A percentile compares a stretch with the other conserved stretches of the same genome.
Evolutionary conservation across 192 early-diverging fungal species (phyloP).

Genomic region (Gaertneriomyces semiglobifer): DNA sequence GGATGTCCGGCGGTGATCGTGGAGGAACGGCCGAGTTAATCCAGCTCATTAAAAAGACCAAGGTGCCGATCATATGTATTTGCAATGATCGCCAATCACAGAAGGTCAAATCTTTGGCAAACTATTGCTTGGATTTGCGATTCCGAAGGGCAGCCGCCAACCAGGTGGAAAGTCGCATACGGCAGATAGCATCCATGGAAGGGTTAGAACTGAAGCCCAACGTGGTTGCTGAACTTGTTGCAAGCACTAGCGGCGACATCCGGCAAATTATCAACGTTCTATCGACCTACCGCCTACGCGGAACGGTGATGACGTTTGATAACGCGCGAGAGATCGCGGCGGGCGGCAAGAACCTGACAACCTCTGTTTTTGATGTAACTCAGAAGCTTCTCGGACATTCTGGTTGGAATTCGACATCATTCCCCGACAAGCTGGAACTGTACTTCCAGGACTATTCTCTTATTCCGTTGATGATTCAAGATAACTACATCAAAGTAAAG

Average conservation of each 20-base stretch:
- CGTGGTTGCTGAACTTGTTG: slow-evolving; percentile 76
- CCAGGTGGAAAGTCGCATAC: slow-evolving; percentile 70
- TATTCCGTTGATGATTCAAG: slow-evolving; percentile 88
- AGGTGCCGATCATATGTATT: slow-evolving; percentile 94
- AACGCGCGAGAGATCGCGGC: slow-evolving; percentile 63
- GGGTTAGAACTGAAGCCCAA: slow-evolving; percentile 70
- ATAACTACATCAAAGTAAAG: slow-evolving; percentile 78
- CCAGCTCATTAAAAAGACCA: slow-evolving; percentile 82
- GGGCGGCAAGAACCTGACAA: slow-evolving; percentile 59
- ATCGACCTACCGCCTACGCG: slow-evolving; percentile 79
- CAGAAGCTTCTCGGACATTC: slow-evolving; percentile 55
- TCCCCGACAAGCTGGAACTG: slow-evolving; percentile 77
- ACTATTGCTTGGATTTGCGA: slow-evolving; percentile 76
- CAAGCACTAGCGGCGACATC: slow-evolving; percentile 82
- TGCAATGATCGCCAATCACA: slow-evolving; percentile 89
- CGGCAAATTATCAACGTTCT: slow-evolving; percentile 94
- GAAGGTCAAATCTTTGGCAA: slow-evolving; percentile 80
- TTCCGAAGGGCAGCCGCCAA: slow-evolving; percentile 74
- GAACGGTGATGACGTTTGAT: slow-evolving; percentile 70
- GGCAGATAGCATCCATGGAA: slow-evolving; percentile 76
- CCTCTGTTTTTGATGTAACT: slow-evolving; percentile 75
- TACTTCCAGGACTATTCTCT: slow-evolving; percentile 90
- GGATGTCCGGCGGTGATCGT: slow-evolving; percentile 96
- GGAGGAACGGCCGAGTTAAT: slow-evolving; percentile 88
- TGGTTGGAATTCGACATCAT: slow-evolving; percentile 45